phyloP scores from a whole-genome alignment of 331 rosid species.

The Saraca asoca region DNA sequence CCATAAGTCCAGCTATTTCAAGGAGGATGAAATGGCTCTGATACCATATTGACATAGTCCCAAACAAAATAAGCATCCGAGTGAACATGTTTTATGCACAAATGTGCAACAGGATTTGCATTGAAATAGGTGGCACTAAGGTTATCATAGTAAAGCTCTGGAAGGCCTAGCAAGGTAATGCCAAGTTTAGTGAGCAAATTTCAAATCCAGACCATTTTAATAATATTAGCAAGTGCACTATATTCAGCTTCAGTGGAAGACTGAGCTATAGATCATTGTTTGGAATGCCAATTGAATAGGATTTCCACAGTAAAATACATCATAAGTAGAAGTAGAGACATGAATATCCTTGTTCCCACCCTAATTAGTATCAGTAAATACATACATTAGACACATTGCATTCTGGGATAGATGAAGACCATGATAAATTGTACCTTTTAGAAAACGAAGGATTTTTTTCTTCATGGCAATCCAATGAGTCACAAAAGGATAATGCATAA shows the following conservation, averaged over 20 bases:
- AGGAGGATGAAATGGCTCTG: no score
- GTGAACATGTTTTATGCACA: background rate
- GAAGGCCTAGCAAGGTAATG: background rate
- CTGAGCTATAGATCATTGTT: background rate
- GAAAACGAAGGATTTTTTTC: background rate
- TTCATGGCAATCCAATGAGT: background rate
- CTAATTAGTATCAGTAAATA: conserved; percentile 1
- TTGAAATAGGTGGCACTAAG: background rate
- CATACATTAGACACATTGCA: background rate
- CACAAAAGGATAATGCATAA: background rate
- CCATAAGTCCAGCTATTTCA: no score
- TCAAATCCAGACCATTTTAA: background rate
- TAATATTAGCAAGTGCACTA: background rate
- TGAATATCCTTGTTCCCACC: background rate
- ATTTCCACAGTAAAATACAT: background rate
- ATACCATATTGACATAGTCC: no score
- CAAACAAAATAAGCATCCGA: background rate
- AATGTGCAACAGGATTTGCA: background rate
- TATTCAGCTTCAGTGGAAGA: background rate
- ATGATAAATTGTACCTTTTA: background rate
- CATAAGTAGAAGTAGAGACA: background rate
- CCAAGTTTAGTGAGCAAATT: background rate
- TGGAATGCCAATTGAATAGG: background rate
- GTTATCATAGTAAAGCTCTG: background rate
- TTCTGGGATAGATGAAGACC: background rate